Conservation (phyloP, 768 basidiomycete genomes). For the Gautieria morchelliformis region DNA sequence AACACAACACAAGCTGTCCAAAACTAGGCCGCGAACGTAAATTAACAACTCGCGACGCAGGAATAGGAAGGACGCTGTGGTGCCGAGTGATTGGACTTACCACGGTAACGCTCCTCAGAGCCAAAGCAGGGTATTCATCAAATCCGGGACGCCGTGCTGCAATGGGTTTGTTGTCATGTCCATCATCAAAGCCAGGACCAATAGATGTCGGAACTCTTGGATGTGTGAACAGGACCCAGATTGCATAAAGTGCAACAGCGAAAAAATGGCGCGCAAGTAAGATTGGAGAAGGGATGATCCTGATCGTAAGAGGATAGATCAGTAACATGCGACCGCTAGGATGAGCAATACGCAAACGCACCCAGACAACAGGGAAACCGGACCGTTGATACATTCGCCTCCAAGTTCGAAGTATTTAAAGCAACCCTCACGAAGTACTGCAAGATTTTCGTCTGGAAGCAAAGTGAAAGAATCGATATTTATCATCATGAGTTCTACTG, state of each 20-base stretch:
- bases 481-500: too few species aligned
- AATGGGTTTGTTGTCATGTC: constrained; percentile 25
- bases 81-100: constrained; percentile 27
- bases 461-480: constrained; percentile 1
- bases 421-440: constrained; percentile 69
- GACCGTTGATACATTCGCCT: constrained; percentile 79
- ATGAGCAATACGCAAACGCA: constrained; percentile 24
- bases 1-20: constrained; percentile 90
- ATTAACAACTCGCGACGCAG: neutral
- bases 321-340: neutral
- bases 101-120: constrained; percentile 53
- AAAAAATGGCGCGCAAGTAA: constrained; percentile 90
- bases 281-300: constrained; percentile 70
- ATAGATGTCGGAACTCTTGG: constrained; percentile 26
- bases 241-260: constrained; percentile 87
- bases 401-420: constrained; percentile 97
- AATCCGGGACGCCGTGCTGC: constrained; percentile 33
- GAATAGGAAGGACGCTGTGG: neutral
- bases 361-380: constrained; percentile 86
- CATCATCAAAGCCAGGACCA: neutral
- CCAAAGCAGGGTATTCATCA: constrained; percentile 59
- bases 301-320: constrained; percentile 20
- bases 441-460: constrained; percentile 49
- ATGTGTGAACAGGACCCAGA: constrained; percentile 80
- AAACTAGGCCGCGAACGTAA: constrained; percentile 38